These are phyloP conservation scores for Letharia columbiana DNA, from an alignment of 495 filamentous ascomycete species.

Conservation along the genomic window DNA sequence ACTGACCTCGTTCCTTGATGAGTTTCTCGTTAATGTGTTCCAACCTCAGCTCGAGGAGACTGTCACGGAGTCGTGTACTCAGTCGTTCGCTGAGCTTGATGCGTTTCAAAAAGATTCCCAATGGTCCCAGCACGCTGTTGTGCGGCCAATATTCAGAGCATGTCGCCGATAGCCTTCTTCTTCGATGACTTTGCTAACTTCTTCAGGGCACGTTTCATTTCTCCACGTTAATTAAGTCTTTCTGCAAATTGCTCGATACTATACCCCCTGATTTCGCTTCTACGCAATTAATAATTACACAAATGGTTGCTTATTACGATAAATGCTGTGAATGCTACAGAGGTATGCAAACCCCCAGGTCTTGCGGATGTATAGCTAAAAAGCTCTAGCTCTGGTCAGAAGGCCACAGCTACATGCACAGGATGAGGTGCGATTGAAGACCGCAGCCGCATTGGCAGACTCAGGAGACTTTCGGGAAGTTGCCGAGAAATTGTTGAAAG, in stretches of 20 bases:
- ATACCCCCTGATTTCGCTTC: conserved; percentile 97
- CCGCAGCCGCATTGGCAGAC: conserved; percentile 63
- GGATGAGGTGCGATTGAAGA: conserved; percentile 48
- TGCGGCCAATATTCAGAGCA: conserved; percentile 77
- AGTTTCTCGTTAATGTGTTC: conserved; percentile 97
- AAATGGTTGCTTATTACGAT: conserved; percentile 85
- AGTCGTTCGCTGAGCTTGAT: conserved; percentile 72
- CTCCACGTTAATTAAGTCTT: conserved; percentile 74
- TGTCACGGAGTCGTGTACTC: conserved; percentile 74
- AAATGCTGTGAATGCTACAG: conserved; percentile 88
- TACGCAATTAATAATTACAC: conserved; percentile 76
- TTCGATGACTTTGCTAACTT: conserved; percentile 7
- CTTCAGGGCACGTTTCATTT: conserved; percentile 73
- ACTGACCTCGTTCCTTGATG: conserved; percentile 90
- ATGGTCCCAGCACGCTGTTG: conserved; percentile 66
- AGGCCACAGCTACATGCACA: conserved; percentile 29
- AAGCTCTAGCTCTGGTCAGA: conserved; percentile 19
- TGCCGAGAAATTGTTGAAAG: conserved; percentile 54
- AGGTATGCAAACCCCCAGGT: conserved; percentile 32
- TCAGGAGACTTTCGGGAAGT: conserved; percentile 58
- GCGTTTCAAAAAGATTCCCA: conserved; percentile 81
- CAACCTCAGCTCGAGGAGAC: conserved; percentile 95
- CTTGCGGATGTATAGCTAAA: conserved; percentile 1
- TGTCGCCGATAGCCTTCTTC: not conserved
- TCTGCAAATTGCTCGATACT: conserved; percentile 89